Evolutionary conservation across 2,329 filamentous ascomycete genomes (phyloP).

Genomic region (Cytospora mali): DNA sequence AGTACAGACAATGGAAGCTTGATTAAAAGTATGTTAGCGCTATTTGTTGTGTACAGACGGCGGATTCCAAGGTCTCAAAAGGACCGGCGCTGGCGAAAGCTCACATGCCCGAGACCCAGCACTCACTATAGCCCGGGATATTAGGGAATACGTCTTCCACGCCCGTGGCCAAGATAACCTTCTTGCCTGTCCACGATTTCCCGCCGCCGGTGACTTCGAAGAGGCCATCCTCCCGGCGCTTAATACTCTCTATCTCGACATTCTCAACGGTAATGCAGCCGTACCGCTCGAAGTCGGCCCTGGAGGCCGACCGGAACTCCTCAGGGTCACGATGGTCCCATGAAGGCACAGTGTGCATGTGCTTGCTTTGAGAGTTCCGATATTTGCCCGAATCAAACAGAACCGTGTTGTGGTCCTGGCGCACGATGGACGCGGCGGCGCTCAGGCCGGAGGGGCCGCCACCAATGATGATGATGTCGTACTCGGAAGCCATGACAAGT

Average conservation of each 20-base stretch:
- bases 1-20: slow-evolving; percentile 62
- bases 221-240: background rate
- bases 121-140: slow-evolving; percentile 56
- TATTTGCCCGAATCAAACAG: slow-evolving; percentile 54
- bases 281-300: slow-evolving; percentile 41
- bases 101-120: slow-evolving; percentile 56
- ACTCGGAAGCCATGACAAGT: too few species aligned
- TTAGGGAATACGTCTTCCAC: slow-evolving; percentile 52
- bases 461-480: slow-evolving; percentile 51
- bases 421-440: slow-evolving; percentile 49
- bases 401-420: slow-evolving; percentile 50
- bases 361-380: slow-evolving; percentile 48
- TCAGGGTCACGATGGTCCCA: slow-evolving; percentile 43
- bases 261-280: slow-evolving; percentile 35
- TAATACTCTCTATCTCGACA: slow-evolving; percentile 32
- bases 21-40: background rate
- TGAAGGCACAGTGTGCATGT: slow-evolving; percentile 51
- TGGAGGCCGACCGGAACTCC: slow-evolving; percentile 39
- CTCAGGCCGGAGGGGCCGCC: slow-evolving; percentile 55
- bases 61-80: too few species aligned
- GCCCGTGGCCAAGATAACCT: slow-evolving; percentile 58
- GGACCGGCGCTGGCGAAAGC: too few species aligned
- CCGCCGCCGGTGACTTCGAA: slow-evolving; percentile 43
- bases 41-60: too few species aligned
- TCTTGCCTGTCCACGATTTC: slow-evolving; percentile 48